Conservation (phyloP, 1,284 basidiomycete genomes). For the Leucoagaricus sp. region DNA sequence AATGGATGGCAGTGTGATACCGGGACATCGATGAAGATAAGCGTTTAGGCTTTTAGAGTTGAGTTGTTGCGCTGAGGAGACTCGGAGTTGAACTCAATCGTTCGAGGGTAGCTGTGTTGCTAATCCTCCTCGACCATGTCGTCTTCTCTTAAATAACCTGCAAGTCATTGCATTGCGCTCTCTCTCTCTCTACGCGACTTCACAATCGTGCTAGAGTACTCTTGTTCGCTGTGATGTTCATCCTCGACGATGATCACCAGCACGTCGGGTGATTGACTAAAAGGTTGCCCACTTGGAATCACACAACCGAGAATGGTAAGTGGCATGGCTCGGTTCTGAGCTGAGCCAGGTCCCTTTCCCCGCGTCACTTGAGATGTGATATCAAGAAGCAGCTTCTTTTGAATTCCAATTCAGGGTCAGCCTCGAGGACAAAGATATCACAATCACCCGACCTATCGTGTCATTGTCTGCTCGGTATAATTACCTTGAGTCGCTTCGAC, state of each 20-base stretch:
- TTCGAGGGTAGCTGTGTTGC: background rate
- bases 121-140: background rate
- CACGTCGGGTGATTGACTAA: constrained; percentile 4
- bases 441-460: too few species aligned
- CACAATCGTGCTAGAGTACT: background rate
- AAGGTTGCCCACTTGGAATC: constrained; percentile 1
- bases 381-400: too few species aligned
- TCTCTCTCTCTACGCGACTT: background rate
- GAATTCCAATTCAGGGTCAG: background rate
- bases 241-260: constrained; percentile 6
- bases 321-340: background rate
- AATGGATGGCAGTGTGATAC: constrained; percentile 41
- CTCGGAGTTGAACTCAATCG: background rate
- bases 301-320: constrained; percentile 1
- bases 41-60: constrained; percentile 6
- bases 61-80: background rate
- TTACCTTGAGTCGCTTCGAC: too few species aligned
- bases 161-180: background rate
- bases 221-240: background rate
- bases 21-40: constrained; percentile 1
- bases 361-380: constrained; percentile 5
- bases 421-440: constrained; percentile 5
- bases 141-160: constrained; percentile 1
- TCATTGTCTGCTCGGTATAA: too few species aligned
- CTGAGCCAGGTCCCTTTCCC: too few species aligned